phyloP scores from a whole-genome alignment of 2,329 filamentous ascomycete genomes.

The Epicoccum sorghinum region DNA sequence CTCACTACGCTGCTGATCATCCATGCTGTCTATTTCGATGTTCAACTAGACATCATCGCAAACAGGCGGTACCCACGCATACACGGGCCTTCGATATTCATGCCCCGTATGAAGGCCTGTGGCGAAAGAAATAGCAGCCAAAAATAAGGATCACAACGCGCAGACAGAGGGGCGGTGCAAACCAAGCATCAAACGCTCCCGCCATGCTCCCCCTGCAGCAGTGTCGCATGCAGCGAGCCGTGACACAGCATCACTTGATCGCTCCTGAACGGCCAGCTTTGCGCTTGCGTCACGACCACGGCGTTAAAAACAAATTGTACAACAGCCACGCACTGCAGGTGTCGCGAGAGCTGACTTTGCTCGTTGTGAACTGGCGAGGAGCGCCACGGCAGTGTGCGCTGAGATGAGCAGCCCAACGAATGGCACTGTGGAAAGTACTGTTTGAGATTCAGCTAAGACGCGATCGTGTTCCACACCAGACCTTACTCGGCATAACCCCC shows the following conservation, averaged over 20 bases:
- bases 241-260: slow-evolving; percentile 8
- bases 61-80: background rate
- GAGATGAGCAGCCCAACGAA: slow-evolving; percentile 24
- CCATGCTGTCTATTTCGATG: slow-evolving; percentile 15
- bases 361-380: slow-evolving; percentile 19
- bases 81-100: slow-evolving; percentile 6
- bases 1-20: slow-evolving; percentile 20
- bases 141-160: slow-evolving; percentile 27
- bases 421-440: slow-evolving; percentile 20
- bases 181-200: slow-evolving; percentile 11
- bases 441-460: slow-evolving; percentile 31
- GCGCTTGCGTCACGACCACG: slow-evolving; percentile 23
- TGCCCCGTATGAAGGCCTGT: slow-evolving; percentile 10
- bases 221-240: slow-evolving; percentile 10
- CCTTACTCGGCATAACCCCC: slow-evolving; percentile 14
- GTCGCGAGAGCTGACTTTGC: slow-evolving; percentile 20
- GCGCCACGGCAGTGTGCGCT: slow-evolving; percentile 21
- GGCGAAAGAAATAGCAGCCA: slow-evolving; percentile 18
- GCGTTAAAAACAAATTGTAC: slow-evolving; percentile 27
- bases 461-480: slow-evolving; percentile 28
- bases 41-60: background rate
- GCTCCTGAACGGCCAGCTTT: slow-evolving; percentile 13
- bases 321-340: slow-evolving; percentile 7
- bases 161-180: slow-evolving; percentile 23
- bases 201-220: slow-evolving; percentile 14